Base-by-base conservation (phyloP, 345 rosid genomes). In the Clausena lansium region DNA sequence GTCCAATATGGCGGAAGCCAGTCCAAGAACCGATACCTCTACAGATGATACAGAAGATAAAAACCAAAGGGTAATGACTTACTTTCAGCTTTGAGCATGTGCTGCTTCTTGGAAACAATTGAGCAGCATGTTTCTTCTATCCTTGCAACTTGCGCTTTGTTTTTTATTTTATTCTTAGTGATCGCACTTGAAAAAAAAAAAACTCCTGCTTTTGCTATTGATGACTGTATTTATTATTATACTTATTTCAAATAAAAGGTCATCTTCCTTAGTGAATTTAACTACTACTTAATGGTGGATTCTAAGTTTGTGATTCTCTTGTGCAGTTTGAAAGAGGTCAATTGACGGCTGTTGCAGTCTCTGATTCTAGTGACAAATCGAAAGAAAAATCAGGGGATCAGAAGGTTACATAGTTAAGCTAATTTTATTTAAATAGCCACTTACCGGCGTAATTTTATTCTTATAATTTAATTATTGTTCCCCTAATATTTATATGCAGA, bases 311-410 rank as follows among this genome's bases (percentile, higher is more conserved):
- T 55, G 28, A 24, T 84, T 78, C 61, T 57, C 27, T 78, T 52
- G 41, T 83, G 91, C 92, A 95, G 98, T 83, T 84, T 73, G 98
- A 89, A 83, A 83, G 88, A 82, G 95, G 87, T 70, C 91, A 80
- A 67, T 45, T 83, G 67, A 67, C 78, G 76, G 91, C 73, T 74
- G 61, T 85, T 76, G 82, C 27, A 67, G 92, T 85, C 54, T 93
- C 93, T 27, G 98, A 95, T 86, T 93, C 98, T 47, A 93, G 98
- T 75, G 98, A 89, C 79, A 91, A 92, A 84, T 92, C 94, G 78
- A 95, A 91, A 86, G 99, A 93, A 82, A 95, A 88, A 83, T 59
- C 86, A 65, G 70, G 60, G 69, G 98, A 95, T 81, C 98, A 95
- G 77, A 95, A 95, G 97, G 99, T 95, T 25, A 33, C 36, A 78